Conservation (phyloP, 2,329 filamentous ascomycete species). For the Exophiala alcalophila region DNA sequence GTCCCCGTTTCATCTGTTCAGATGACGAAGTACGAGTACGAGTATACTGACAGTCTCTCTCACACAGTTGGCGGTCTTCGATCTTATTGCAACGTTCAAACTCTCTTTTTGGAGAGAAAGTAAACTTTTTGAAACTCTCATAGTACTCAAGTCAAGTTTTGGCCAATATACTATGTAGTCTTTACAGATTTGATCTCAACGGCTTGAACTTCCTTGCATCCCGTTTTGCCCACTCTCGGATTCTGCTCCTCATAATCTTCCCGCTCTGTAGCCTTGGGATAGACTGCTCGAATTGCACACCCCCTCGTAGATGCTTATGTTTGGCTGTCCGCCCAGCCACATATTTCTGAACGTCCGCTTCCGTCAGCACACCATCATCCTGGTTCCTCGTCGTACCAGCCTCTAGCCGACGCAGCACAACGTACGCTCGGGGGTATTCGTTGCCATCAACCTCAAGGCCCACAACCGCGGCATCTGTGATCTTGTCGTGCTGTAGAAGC, state of each 20-base stretch:
- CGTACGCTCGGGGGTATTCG: constrained; percentile 50
- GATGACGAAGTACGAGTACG: too few species aligned
- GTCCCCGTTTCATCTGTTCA: too few species aligned
- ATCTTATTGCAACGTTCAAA: constrained; percentile 28
- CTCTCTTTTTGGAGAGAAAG: constrained; percentile 24
- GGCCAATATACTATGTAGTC: too few species aligned
- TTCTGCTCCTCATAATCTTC: constrained; percentile 57
- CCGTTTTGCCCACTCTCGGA: constrained; percentile 55
- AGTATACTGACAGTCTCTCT: too few species aligned
- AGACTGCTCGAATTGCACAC: constrained; percentile 54
- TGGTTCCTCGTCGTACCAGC: constrained; percentile 48
- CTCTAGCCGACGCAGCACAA: constrained; percentile 56
- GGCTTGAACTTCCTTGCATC: too few species aligned
- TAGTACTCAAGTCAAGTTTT: too few species aligned
- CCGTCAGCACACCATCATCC: constrained; percentile 38
- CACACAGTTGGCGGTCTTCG: constrained; percentile 27
- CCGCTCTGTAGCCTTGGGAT: constrained; percentile 57
- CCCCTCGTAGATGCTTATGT: constrained; percentile 52
- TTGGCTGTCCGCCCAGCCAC: constrained; percentile 49
- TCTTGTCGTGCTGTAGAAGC: constrained; percentile 49
- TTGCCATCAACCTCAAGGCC: constrained; percentile 41
- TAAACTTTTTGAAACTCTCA: too few species aligned
- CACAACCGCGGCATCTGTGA: constrained; percentile 51
- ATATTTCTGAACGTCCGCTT: constrained; percentile 41
- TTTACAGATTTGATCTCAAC: too few species aligned